Evolutionary conservation across 441 rosid species (phyloP).

Genomic region (Erodium texanum): DNA sequence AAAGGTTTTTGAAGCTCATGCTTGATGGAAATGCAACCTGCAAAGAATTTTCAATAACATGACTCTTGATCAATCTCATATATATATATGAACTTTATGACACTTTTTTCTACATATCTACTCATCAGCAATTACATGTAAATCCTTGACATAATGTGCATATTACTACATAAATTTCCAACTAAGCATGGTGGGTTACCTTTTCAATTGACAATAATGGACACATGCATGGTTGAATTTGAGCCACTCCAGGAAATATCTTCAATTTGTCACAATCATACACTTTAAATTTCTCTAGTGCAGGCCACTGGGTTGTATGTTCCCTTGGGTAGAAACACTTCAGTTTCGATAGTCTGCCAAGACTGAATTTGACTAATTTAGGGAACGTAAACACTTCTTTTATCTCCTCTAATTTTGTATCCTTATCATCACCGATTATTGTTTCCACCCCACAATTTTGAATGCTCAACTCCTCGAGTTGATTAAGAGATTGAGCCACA

Average conservation of each 20-base stretch:
- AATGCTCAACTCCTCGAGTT: not conserved
- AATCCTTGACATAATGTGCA: too few species aligned
- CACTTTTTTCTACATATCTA: too few species aligned
- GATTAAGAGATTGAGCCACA: not conserved
- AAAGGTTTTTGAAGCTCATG: not conserved
- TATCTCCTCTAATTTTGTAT: not conserved
- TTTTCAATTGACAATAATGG: not conserved
- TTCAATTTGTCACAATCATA: not conserved
- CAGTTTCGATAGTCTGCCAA: not conserved
- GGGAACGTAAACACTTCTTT: not conserved
- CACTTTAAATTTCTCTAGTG: not conserved
- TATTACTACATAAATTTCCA: too few species aligned
- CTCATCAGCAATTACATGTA: too few species aligned
- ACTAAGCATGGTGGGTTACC: not conserved
- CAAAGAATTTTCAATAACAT: not conserved
- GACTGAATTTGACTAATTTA: not conserved
- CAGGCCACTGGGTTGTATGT: slow-evolving; percentile 6
- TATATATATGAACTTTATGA: not conserved
- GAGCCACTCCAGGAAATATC: too few species aligned
- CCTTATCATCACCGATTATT: not conserved
- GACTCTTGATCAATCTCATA: not conserved
- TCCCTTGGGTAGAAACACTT: slow-evolving; percentile 1
- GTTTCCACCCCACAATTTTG: not conserved
- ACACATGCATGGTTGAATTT: not conserved
- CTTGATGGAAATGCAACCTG: not conserved